Conservation (phyloP, 2,329 filamentous ascomycete species). For the Xylogone sp. region DNA sequence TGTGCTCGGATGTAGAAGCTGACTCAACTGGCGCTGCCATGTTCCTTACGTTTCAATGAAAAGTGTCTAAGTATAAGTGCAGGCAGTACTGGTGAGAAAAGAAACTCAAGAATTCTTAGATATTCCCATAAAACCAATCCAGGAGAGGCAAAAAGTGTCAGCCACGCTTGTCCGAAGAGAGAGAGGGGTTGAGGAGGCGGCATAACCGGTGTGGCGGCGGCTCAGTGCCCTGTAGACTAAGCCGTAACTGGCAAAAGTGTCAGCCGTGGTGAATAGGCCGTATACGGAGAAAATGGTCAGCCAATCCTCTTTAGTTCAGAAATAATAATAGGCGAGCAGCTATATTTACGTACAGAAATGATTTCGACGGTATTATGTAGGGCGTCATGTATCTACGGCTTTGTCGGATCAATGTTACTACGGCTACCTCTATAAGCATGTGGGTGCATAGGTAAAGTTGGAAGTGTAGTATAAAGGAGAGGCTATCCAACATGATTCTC, state of each 20-base stretch:
- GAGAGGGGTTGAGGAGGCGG: not conserved
- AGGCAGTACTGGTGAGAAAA: not conserved
- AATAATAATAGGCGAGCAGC: not conserved
- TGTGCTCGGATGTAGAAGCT: not conserved
- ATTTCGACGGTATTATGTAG: not conserved
- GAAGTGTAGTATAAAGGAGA: not conserved
- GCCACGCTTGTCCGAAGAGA: not conserved
- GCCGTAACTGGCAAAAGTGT: not conserved
- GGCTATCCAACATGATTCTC: not conserved
- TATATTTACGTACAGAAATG: not conserved
- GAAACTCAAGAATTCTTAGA: not conserved
- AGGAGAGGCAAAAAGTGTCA: not conserved
- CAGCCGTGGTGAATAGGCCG: too few species aligned
- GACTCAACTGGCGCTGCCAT: not conserved
- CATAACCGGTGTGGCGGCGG: too few species aligned
- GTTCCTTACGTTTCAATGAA: not conserved
- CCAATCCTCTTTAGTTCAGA: not conserved
- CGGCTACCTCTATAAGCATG: not conserved
- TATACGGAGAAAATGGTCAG: too few species aligned
- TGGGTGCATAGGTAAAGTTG: not conserved
- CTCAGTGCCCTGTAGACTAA: too few species aligned
- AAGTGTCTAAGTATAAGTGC: not conserved
- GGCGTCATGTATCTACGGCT: not conserved
- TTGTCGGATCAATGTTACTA: not conserved
- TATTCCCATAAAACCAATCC: not conserved